Evolutionary conservation across 2,329 filamentous ascomycete genomes (phyloP), one percentile per base, ranked within the genome.

Genomic region (Gaeumannomyces tritici): DNA sequence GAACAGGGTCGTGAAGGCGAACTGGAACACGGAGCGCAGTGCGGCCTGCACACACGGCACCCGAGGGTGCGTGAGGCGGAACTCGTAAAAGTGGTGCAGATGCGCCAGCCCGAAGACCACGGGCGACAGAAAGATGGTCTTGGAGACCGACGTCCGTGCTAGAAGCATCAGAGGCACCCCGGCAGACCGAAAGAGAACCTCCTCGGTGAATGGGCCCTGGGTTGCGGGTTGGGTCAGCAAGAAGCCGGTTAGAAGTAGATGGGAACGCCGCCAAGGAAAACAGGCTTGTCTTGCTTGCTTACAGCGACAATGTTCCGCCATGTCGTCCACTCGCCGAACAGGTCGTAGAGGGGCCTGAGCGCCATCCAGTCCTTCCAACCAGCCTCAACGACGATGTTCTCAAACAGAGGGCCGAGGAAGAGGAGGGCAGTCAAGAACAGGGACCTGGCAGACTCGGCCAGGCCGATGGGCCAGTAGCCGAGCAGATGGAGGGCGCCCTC

Each of bases 31-130:
- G 2, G 91, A 91, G 60, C 91, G 86, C 31, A 89, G 71, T 7
- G 95, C 70, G 8, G 89, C 86, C 2, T 84, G 80, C 1, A 80
- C 66, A 15, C 87, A 70, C 0, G 90, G 83, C 1, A 88, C 86
- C 65, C 85, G 80, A 11, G 91, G 90, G 69, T 96, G 86, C 1
- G 89, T 90, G 63, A 96, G 80, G 63, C 89, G 84, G 75, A 96
- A 96, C 76, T 98, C 95, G 77, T 96, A 96, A 73, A 96, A 91
- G 76, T 99, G 95, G 75, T 99, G 93, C 59, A 96, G 76, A 76
- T 99, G 95, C 9, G 95, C 93, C 57, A 96, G 86, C 61, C 93
- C 93, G 72, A 98, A 98, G 73, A 96, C 88, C 13, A 97, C 78
- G 8, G 93, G 93, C 1, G 91, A 90, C 13, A 91, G 77, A 75